These are phyloP conservation scores for Parastagonospora avenae DNA, from an alignment of 2,329 filamentous ascomycete genomes.

Conservation along the genomic window DNA sequence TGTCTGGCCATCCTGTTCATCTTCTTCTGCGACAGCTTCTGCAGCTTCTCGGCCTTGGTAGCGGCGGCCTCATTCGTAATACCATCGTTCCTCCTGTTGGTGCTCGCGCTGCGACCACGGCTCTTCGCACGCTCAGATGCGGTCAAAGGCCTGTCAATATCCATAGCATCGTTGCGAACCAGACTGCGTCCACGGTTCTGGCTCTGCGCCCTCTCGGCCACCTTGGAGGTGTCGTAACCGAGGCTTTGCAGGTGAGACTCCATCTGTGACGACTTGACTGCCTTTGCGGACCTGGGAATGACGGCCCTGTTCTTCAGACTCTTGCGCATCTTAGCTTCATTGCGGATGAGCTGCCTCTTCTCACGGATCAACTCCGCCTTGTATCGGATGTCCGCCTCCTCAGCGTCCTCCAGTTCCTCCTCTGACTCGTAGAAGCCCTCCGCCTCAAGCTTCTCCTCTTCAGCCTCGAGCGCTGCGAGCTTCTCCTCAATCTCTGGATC, in stretches of 20 bases:
- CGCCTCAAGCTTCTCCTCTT: slow-evolving; percentile 89
- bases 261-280: slow-evolving; percentile 85
- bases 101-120: slow-evolving; percentile 67
- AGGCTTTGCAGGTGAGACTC: slow-evolving; percentile 83
- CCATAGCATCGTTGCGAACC: slow-evolving; percentile 75
- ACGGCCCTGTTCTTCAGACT: slow-evolving; percentile 95
- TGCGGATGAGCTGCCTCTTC: slow-evolving; percentile 89
- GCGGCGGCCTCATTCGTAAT: slow-evolving; percentile 70
- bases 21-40: slow-evolving; percentile 93
- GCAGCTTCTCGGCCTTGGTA: slow-evolving; percentile 81
- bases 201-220: slow-evolving; percentile 73
- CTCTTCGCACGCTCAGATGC: slow-evolving; percentile 69
- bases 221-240: slow-evolving; percentile 79
- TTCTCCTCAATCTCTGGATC: slow-evolving; percentile 96
- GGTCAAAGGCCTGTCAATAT: slow-evolving; percentile 56
- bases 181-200: slow-evolving; percentile 74
- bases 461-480: slow-evolving; percentile 87
- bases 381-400: slow-evolving; percentile 83
- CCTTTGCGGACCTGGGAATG: slow-evolving; percentile 81
- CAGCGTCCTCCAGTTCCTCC: slow-evolving; percentile 80
- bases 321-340: slow-evolving; percentile 94
- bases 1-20: slow-evolving; percentile 98
- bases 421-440: slow-evolving; percentile 88
- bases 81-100: slow-evolving; percentile 77
- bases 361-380: slow-evolving; percentile 96